These are phyloP conservation scores for Suillus subluteus DNA, from an alignment of 768 basidiomycete species.

Conservation along the genomic window DNA sequence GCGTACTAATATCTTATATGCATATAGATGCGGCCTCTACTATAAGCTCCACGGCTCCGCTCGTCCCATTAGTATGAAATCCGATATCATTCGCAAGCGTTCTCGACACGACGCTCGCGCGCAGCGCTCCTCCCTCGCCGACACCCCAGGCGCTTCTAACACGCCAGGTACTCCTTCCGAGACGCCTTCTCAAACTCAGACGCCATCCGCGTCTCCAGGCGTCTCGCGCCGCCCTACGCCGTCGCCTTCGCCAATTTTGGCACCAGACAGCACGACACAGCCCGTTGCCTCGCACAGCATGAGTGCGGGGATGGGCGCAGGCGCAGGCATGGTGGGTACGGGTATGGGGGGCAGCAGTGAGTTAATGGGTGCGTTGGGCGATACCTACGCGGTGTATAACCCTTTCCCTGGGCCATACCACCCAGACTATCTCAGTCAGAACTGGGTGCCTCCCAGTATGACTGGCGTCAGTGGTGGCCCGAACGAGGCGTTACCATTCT, in stretches of 20 bases:
- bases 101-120: constrained; percentile 81
- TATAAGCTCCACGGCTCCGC: constrained; percentile 87
- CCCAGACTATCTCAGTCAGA: constrained; percentile 67
- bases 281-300: constrained; percentile 39
- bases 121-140: constrained; percentile 29
- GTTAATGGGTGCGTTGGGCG: constrained; percentile 50
- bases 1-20: constrained; percentile 5
- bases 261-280: constrained; percentile 70
- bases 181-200: constrained; percentile 57
- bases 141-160: constrained; percentile 50
- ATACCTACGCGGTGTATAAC: constrained; percentile 41
- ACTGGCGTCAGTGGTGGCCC: constrained; percentile 15
- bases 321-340: constrained; percentile 2
- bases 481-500: constrained; percentile 57
- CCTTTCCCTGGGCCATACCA: constrained; percentile 75
- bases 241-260: constrained; percentile 64
- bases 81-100: constrained; percentile 86
- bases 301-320: constrained; percentile 12
- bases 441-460: constrained; percentile 40
- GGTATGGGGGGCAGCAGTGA: constrained; percentile 46
- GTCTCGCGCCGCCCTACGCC: constrained; percentile 77
- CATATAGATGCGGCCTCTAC: constrained; percentile 73
- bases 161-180: constrained; percentile 74
- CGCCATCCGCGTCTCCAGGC: constrained; percentile 72
- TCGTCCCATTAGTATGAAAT: constrained; percentile 90